Conservation (phyloP, 805 yeast genomes). For the Tetrapisispora pingtungensis region DNA sequence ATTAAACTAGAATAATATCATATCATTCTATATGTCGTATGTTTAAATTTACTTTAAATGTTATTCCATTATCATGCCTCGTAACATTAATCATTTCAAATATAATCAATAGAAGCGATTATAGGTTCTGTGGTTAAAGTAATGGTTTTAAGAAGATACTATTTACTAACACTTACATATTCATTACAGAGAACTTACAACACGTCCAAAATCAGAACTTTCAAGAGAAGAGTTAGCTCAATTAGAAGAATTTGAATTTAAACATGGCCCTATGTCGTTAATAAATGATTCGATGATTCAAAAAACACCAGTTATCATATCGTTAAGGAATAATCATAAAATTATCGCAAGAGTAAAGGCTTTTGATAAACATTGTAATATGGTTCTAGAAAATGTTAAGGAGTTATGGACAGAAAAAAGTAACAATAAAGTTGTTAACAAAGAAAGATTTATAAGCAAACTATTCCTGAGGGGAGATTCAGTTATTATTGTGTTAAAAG, state of each 20-base stretch:
- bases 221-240: conserved; percentile 69
- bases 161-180: conserved; percentile 8
- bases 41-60: not conserved
- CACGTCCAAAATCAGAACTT: conserved; percentile 70
- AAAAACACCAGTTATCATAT: conserved; percentile 70
- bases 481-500: conserved; percentile 69
- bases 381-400: conserved; percentile 85
- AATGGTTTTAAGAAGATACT: not conserved
- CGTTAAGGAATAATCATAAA: conserved; percentile 89
- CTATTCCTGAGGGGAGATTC: conserved; percentile 93
- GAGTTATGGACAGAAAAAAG: conserved; percentile 70
- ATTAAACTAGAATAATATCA: too few relatives aligned
- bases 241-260: conserved; percentile 81
- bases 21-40: not conserved
- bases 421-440: conserved; percentile 47
- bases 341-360: conserved; percentile 84
- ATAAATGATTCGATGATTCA: conserved; percentile 73
- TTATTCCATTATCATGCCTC: too few relatives aligned
- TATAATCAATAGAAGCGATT: too few relatives aligned
- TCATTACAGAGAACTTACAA: conserved; percentile 46
- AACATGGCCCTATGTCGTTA: conserved; percentile 83
- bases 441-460: conserved; percentile 77
- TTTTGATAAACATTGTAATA: conserved; percentile 90
- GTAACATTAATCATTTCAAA: too few relatives aligned
- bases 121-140: not conserved